Evolutionary conservation across 1,284 basidiomycete genomes (phyloP).

Genomic region (Dichomitus squalens): DNA sequence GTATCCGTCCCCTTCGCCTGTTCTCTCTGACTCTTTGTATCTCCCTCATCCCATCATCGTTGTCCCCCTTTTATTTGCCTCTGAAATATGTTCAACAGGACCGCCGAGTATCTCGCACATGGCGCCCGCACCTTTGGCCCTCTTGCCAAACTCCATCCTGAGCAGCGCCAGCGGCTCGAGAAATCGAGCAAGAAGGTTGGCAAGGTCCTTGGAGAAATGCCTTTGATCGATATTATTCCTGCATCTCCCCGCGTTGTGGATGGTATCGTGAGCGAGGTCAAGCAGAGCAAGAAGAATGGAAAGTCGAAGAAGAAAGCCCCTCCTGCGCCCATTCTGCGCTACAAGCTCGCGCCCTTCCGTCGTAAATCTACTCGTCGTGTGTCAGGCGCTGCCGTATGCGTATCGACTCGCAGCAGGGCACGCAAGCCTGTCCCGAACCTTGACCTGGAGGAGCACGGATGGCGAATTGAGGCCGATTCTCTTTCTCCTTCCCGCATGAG

Average conservation of each 20-base stretch:
- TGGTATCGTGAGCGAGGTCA: background rate
- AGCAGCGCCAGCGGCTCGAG: slow-evolving; percentile 23
- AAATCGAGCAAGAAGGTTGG: slow-evolving; percentile 27
- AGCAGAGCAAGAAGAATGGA: slow-evolving; percentile 6
- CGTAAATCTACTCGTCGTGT: background rate
- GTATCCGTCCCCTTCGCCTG: background rate
- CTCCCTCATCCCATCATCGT: background rate
- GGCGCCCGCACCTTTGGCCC: slow-evolving; percentile 17
- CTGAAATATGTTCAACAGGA: slow-evolving; percentile 23
- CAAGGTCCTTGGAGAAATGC: slow-evolving; percentile 23
- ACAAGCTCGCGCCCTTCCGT: slow-evolving; percentile 9
- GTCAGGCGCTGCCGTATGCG: background rate
- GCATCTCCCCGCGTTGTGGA: slow-evolving; percentile 8
- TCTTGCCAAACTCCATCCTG: slow-evolving; percentile 22
- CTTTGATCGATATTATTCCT: slow-evolving; percentile 22
- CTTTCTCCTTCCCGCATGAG: background rate
- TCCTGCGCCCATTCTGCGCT: slow-evolving; percentile 14
- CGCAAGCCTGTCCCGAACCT: background rate
- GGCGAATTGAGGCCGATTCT: background rate
- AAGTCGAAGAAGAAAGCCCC: slow-evolving; percentile 10
- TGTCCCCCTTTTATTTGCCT: background rate
- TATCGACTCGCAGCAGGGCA: background rate
- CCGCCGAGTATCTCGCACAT: slow-evolving; percentile 19
- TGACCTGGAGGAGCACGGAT: background rate
- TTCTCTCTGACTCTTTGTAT: background rate